Percentiles rank a stretch among this genome's conserved stretches.
Conservation (phyloP, 225 moss, liverwort and hornwort genomes). For the Lunularia cruciata region DNA sequence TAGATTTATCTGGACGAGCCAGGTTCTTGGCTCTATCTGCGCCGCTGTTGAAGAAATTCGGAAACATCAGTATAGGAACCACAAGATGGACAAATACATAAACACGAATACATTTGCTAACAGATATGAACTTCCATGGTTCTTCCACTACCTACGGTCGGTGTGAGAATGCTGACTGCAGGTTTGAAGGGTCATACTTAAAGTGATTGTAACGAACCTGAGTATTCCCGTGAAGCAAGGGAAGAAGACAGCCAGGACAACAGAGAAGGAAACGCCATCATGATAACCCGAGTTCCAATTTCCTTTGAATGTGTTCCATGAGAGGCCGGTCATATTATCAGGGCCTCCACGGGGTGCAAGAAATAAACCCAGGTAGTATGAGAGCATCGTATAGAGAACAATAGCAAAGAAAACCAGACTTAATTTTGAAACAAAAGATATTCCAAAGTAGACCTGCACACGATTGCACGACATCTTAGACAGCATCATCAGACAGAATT, state of each 20-base stretch:
- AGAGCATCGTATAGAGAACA: slow-evolving; percentile 85
- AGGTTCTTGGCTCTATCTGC: slow-evolving; percentile 90
- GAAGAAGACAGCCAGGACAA: slow-evolving; percentile 88
- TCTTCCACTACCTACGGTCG: no score
- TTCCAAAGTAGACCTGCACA: slow-evolving; percentile 88
- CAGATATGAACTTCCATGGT: no score
- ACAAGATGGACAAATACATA: neutral
- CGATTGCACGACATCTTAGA: neutral
- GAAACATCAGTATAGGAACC: neutral
- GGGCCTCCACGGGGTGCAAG: slow-evolving; percentile 70
- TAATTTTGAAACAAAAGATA: slow-evolving; percentile 84
- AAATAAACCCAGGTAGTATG: slow-evolving; percentile 81
- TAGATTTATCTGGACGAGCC: slow-evolving; percentile 76
- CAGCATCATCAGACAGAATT: neutral
- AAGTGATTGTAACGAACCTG: slow-evolving; percentile 61
- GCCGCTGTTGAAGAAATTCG: slow-evolving; percentile 51
- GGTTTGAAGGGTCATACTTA: neutral
- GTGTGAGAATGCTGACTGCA: neutral
- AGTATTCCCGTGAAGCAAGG: slow-evolving; percentile 97
- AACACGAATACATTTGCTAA: no score
- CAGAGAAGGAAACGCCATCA: slow-evolving; percentile 68
- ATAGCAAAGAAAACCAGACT: slow-evolving; percentile 74
- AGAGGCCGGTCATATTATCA: slow-evolving; percentile 71
- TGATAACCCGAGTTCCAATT: slow-evolving; percentile 90
- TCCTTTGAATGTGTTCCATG: slow-evolving; percentile 85